phyloP scores from a whole-genome alignment of 179 eudicot genomes.

The Spergularia azorica region DNA sequence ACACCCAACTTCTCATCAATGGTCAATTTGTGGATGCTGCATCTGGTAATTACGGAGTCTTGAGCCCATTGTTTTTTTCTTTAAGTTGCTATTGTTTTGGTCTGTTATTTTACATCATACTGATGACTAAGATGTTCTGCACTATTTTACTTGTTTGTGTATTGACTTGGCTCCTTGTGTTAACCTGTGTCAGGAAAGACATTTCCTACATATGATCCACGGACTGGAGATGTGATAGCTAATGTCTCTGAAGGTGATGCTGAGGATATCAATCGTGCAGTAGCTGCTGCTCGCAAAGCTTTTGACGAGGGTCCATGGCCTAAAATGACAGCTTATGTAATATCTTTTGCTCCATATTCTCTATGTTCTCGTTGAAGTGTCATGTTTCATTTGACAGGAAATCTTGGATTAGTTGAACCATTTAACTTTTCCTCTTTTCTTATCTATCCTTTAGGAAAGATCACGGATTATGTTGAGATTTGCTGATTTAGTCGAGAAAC shows the following conservation, averaged over 20 bases:
- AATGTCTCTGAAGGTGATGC: conserved; percentile 77
- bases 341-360: background rate
- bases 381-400: background rate
- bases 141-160: too few relatives aligned
- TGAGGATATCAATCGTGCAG: conserved; percentile 88
- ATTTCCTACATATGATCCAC: conserved; percentile 82
- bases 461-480: conserved; percentile 59
- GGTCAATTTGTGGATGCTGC: conserved; percentile 89
- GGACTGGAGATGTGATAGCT: conserved; percentile 82
- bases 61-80: background rate
- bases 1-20: conserved; percentile 80
- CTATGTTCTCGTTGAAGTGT: background rate
- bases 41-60: conserved; percentile 51
- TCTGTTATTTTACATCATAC: background rate
- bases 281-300: conserved; percentile 89
- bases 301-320: conserved; percentile 99
- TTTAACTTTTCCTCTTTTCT: too few relatives aligned
- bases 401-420: background rate
- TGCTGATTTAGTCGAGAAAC: conserved; percentile 84
- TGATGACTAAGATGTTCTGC: background rate
- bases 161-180: too few relatives aligned
- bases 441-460: conserved; percentile 53
- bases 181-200: conserved; percentile 62
- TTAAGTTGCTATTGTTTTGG: background rate
- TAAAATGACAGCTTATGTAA: conserved; percentile 84